Evolutionary conservation across 306 rosid species (phyloP), one percentile per base, ranked within the genome.

Genomic region (Aeschynomene evenia): DNA sequence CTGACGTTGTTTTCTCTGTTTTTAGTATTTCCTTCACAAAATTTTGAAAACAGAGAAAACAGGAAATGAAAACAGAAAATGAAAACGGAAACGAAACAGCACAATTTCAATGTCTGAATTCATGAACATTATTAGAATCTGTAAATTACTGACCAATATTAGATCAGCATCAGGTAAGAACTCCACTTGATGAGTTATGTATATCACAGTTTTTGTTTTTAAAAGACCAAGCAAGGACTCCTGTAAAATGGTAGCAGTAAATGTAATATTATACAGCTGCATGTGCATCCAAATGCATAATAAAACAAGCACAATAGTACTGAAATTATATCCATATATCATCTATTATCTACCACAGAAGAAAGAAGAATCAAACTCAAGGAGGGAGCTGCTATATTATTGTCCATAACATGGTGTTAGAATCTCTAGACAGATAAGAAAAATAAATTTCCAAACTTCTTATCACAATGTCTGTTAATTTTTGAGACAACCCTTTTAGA

Each of bases 171-270:
- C 81, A 37, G 96, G 92, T 75, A 92, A 83, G 84, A 89, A 92
- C 62, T 92, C 98, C 18, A 92, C 87, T 83, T 87, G 98, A 85
- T 92, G 96, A 62, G 98, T 84, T 8, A 92, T 84, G 77, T 86
- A 92, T 40, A 92, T 69, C 68, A 92, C 95, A 53, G 86, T 87
- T 80, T 92, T 92, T 55, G 93, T 81, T 66, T 82, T 79, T 70
- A 89, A 73, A 69, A 84, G 81, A 34, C 89, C 96, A 42, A 92
- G 87, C 75, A 92, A 77, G 59, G 95, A 89, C 74, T 92, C 93
- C 96, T 92, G 85, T 67, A 26, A 73, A 58, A 80, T n/a, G 42
- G 21, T 14, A 40, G 37, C 22, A 55, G 45, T 50, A 31, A 78
- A 21, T 64, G 66, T 16, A 48, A 20, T 37, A 42, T 74, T 59